A percentile compares a stretch with the other conserved stretches of the same genome.
Conservation (phyloP, 495 filamentous ascomycete genomes). For the Aspergillus leporis region DNA sequence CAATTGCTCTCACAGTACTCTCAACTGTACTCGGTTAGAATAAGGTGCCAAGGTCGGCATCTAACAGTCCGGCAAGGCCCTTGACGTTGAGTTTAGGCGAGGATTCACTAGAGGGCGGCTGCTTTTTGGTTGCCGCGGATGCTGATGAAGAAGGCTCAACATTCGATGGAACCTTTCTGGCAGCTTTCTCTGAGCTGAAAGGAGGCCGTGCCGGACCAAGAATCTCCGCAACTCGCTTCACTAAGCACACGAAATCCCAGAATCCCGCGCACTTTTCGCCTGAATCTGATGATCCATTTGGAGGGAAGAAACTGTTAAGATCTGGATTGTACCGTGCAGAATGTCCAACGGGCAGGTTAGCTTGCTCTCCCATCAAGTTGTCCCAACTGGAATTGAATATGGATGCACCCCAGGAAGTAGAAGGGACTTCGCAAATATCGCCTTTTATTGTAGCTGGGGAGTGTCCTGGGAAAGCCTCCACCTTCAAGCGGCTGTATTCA, state of each 20-base stretch:
- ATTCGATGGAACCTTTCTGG: neutral
- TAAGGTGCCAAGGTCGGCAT: constrained; percentile 36
- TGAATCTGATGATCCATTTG: constrained; percentile 5
- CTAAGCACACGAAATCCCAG: constrained; percentile 35
- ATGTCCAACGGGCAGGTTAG: constrained; percentile 30
- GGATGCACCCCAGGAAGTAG: constrained; percentile 44
- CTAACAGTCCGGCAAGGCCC: constrained; percentile 18
- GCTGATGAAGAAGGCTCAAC: neutral
- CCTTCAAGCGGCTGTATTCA: constrained; percentile 37
- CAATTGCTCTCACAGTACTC: neutral
- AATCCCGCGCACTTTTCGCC: constrained; percentile 26
- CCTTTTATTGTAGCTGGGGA: constrained; percentile 8
- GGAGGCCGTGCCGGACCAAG: constrained; percentile 21
- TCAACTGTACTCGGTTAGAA: constrained; percentile 21
- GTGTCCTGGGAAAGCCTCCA: constrained; percentile 3
- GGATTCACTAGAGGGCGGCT: neutral
- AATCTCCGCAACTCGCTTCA: constrained; percentile 30
- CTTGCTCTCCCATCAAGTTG: constrained; percentile 32
- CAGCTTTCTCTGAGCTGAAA: neutral
- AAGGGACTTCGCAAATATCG: constrained; percentile 23
- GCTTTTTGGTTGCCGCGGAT: neutral
- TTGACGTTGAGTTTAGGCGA: constrained; percentile 6
- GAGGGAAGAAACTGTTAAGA: constrained; percentile 50
- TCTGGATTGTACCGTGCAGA: constrained; percentile 39
- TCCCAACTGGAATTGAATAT: constrained; percentile 57